Base-by-base conservation (phyloP, 2,329 filamentous ascomycete species). In the Phaeophleospora eucalypticola region DNA sequence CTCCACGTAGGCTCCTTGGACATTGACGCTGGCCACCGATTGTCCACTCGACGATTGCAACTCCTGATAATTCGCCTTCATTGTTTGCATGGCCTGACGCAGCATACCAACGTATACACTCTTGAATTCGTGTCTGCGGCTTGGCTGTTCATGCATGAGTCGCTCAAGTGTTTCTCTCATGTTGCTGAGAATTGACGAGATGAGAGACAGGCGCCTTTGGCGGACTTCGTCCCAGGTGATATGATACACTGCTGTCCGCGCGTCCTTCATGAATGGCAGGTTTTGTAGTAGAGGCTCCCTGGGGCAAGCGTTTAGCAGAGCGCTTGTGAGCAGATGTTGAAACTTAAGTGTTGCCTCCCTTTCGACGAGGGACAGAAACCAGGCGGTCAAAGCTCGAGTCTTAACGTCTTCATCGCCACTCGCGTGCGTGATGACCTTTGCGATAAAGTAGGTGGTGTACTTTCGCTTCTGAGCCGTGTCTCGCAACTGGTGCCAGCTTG, bases 61-160 rank as follows among this genome's bases (percentile, higher is more conserved):
- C 49, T 81, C 77, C 47, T 75, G 71, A 49, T 82, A 83, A 48
- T 82, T 82, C 32, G 65, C 66, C 58, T 79, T 81, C 79, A 84
- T 83, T 1, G 75, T 68, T 6, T 65, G 65, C 81, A 83, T 83
- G 48, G 83, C 60, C n/a, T 69, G 64, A 48, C 73, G 72, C 7
- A 83, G 68, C 35, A 81, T 67, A 9, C 72, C 66, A 1, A 66
- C 67, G 54, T 81, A 82, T 24, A 70, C 67, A 45, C 70, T 66
- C 42, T 69, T 72, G 9, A 73, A 49, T 14, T 67, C 64, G 7
- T 56, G 56, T n/a, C 61, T 54, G 1, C 58, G 57, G 4, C 53
- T 43, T 3, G 67, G 63, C 29, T 69, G 63, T 10, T 64, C 49
- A 18, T 44, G 40, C 4, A 56, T 45, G 20, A 69, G 58, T 1